Percentiles rank a stretch among this genome's conserved stretches.
phyloP scores from a whole-genome alignment of 768 basidiomycete genomes.

The Polyporus arcularius region DNA sequence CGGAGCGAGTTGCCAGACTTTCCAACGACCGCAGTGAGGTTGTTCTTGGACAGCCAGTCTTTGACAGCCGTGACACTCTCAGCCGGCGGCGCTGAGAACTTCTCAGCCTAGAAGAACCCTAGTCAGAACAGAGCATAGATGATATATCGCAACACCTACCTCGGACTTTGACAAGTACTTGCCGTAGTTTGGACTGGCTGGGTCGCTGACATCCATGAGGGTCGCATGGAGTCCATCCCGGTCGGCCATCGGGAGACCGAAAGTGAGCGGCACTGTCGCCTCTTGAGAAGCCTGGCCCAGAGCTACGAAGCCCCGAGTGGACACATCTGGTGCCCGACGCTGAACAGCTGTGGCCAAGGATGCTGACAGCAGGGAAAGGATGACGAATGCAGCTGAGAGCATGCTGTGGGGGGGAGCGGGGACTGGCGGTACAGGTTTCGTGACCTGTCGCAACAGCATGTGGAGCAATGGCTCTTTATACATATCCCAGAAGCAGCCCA shows the following conservation, averaged over 20 bases:
- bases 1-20: slow-evolving; percentile 31
- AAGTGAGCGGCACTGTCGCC: slow-evolving; percentile 30
- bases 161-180: slow-evolving; percentile 34
- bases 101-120: background rate
- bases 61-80: slow-evolving; percentile 25
- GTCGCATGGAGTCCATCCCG: slow-evolving; percentile 33
- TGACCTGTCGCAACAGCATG: too few species aligned
- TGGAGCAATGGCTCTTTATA: too few species aligned
- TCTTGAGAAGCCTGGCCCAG: slow-evolving; percentile 29
- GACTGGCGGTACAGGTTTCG: too few species aligned
- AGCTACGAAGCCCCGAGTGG: slow-evolving; percentile 25
- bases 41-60: slow-evolving; percentile 24
- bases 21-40: slow-evolving; percentile 22
- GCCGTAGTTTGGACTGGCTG: slow-evolving; percentile 30
- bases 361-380: too few species aligned
- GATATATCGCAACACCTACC: slow-evolving; percentile 15
- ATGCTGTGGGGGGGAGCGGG: too few species aligned
- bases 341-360: too few species aligned
- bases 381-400: too few species aligned
- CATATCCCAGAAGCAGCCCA: too few species aligned
- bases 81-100: slow-evolving; percentile 20
- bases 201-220: slow-evolving; percentile 33
- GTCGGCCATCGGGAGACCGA: slow-evolving; percentile 34
- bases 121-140: background rate
- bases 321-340: too few species aligned